Base-by-base conservation (phyloP, 371 early-diverging fungal genomes). In the Rhizopus delemar region DNA sequence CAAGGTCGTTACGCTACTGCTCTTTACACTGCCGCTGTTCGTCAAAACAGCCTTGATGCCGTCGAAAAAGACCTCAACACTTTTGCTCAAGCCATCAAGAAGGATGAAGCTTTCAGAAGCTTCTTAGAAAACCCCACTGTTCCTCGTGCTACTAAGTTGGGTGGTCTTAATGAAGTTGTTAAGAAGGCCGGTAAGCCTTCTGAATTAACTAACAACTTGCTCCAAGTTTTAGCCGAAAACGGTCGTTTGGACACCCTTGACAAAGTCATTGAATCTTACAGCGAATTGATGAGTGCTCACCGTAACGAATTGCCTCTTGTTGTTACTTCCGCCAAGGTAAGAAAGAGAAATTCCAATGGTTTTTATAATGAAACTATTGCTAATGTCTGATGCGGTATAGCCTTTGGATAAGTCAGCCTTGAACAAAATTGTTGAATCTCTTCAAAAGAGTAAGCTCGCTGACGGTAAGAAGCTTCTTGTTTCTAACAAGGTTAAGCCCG, bases 1-100 rank as follows among this genome's bases (percentile, higher is more conserved):
- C 94, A 95, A 54, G 98, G 98, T 68, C 93, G 96, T 69, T 98
- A 98, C 72, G 97, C 98, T 58, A 95, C 97, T 28, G 97, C 98
- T 39, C 86, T 98, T 59, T 98, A 88, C 88, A 85, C 92, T 54
- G 98, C 98, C 48, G 97, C 97, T 31, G 84, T 88, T 66, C 92
- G 92, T 72, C 84, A 87, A 80, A 87, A 90, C 70, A 74, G 73
- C 16, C 87, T 97, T 64, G 86, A 91, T 12, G 75, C 86, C 29
- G 96, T 98, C 53, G 97, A 98, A 70, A 65, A 78, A 57, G 98
- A 97, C 56, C 82, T 98, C 60, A 83, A 77, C 68, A 70, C 80
- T 56, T 77, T 98, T 67, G 73, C 81, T 62, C 55, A 71, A 45
- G 68, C 82, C 59, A 78, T 96, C 61, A 69, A 75, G 63, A 92